These are phyloP conservation scores for Pseudogymnoascus sp. DNA, from an alignment of 2,329 filamentous ascomycete genomes.

Conservation along the genomic window DNA sequence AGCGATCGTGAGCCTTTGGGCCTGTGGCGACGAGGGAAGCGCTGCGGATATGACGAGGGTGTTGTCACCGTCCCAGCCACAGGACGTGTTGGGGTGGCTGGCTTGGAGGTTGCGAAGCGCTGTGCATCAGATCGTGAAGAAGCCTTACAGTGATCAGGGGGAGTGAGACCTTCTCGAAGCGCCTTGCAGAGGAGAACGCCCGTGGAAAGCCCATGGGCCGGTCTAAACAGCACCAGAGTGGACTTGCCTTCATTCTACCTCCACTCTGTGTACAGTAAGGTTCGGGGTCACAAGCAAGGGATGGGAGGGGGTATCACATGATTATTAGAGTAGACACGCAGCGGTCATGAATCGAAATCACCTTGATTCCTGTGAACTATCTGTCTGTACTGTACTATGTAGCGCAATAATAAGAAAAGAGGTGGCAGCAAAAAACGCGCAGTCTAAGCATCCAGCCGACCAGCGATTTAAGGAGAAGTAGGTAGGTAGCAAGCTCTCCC, in stretches of 20 bases:
- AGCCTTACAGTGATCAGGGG: neutral
- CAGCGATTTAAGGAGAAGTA: neutral
- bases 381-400: neutral
- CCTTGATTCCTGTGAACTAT: slow-evolving; percentile 6
- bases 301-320: neutral
- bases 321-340: neutral
- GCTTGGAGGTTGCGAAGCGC: neutral
- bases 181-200: neutral
- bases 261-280: neutral
- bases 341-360: neutral
- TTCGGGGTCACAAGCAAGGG: neutral
- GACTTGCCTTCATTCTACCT: neutral
- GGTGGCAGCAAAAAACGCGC: neutral
- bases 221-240: neutral
- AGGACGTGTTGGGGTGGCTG: neutral
- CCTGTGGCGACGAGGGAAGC: neutral
- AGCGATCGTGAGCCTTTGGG: neutral
- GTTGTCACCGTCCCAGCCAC: neutral
- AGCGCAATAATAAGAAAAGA: neutral
- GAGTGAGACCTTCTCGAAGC: neutral
- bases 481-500: neutral
- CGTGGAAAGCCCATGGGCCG: neutral
- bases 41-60: neutral
- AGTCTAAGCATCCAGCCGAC: neutral
- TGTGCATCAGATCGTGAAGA: neutral